phyloP scores from a whole-genome alignment of 495 filamentous ascomycete species.

The Aspergillus taichungensis region DNA sequence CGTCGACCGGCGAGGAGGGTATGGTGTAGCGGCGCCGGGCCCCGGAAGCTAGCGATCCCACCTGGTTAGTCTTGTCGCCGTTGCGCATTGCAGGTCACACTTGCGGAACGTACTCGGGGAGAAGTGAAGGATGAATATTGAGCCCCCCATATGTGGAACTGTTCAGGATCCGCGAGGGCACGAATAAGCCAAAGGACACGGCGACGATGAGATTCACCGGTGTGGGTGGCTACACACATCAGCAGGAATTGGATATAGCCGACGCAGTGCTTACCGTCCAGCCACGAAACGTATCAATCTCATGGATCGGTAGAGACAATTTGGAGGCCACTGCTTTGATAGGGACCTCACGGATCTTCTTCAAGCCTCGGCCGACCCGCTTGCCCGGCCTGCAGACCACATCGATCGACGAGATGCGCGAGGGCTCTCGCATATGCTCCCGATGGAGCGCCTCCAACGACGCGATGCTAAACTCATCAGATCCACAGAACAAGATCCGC shows the following conservation, averaged over 20 bases:
- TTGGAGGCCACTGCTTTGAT: slow-evolving; percentile 56
- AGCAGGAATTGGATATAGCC: slow-evolving; percentile 4
- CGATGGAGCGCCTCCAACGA: slow-evolving; percentile 63
- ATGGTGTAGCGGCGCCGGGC: slow-evolving; percentile 70
- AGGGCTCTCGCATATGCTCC: slow-evolving; percentile 44
- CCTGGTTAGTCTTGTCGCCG: neutral
- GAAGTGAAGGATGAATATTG: slow-evolving; percentile 90
- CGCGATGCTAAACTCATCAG: slow-evolving; percentile 80
- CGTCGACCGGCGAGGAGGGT: slow-evolving; percentile 51
- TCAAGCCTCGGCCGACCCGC: slow-evolving; percentile 61
- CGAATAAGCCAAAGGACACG: slow-evolving; percentile 90
- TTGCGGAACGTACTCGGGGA: slow-evolving; percentile 58
- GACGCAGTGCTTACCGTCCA: slow-evolving; percentile 52
- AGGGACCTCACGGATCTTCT: slow-evolving; percentile 65
- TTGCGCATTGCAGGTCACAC: neutral
- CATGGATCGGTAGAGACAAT: slow-evolving; percentile 59
- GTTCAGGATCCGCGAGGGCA: slow-evolving; percentile 67
- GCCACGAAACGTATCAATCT: slow-evolving; percentile 68
- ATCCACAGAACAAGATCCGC: slow-evolving; percentile 91
- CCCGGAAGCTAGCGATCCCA: slow-evolving; percentile 51
- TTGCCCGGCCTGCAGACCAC: slow-evolving; percentile 79
- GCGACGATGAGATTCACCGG: slow-evolving; percentile 77
- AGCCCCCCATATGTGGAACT: slow-evolving; percentile 71
- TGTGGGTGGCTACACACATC: slow-evolving; percentile 44
- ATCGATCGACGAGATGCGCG: slow-evolving; percentile 70